Evolutionary conservation across 768 basidiomycete species (phyloP).

Genomic region (Cubamyces sp.): DNA sequence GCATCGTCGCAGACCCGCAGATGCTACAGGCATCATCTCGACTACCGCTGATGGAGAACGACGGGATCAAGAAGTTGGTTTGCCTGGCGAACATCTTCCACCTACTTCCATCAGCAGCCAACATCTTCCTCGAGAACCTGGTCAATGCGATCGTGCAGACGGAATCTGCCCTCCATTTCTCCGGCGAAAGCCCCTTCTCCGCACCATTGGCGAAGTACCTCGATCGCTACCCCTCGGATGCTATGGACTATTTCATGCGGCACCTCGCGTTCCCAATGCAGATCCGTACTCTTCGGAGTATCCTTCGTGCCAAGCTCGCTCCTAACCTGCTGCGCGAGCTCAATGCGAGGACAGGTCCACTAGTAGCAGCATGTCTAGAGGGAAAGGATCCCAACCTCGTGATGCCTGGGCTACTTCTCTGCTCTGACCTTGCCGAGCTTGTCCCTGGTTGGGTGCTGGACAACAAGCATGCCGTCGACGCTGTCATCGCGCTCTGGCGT

Average conservation of each 20-base stretch:
- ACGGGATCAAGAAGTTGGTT: conserved; percentile 90
- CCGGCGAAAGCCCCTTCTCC: conserved; percentile 88
- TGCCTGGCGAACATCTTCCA: conserved; percentile 98
- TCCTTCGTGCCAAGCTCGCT: conserved; percentile 79
- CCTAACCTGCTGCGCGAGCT: conserved; percentile 74
- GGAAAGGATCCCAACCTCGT: conserved; percentile 54
- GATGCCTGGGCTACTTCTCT: conserved; percentile 73
- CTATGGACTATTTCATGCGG: conserved; percentile 81
- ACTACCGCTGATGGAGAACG: conserved; percentile 82
- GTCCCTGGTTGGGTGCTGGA: conserved; percentile 74
- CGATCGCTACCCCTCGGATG: conserved; percentile 86
- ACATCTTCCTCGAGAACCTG: conserved; percentile 88
- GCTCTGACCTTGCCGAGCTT: conserved; percentile 73
- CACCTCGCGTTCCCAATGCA: conserved; percentile 80
- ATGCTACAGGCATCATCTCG: conserved; percentile 80
- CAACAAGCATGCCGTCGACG: conserved; percentile 68
- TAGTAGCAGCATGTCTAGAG: conserved; percentile 56
- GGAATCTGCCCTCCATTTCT: conserved; percentile 90
- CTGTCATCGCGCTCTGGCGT: conserved; percentile 75
- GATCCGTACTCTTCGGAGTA: conserved; percentile 81
- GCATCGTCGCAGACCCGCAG: conserved; percentile 86
- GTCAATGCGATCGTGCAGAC: conserved; percentile 89
- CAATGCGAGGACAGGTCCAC: conserved; percentile 55
- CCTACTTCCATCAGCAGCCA: conserved; percentile 90
- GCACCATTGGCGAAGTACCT: conserved; percentile 90